Percentiles rank a stretch among this genome's conserved stretches.
Conservation (phyloP, 768 basidiomycete species). For the Lentinula sp. region DNA sequence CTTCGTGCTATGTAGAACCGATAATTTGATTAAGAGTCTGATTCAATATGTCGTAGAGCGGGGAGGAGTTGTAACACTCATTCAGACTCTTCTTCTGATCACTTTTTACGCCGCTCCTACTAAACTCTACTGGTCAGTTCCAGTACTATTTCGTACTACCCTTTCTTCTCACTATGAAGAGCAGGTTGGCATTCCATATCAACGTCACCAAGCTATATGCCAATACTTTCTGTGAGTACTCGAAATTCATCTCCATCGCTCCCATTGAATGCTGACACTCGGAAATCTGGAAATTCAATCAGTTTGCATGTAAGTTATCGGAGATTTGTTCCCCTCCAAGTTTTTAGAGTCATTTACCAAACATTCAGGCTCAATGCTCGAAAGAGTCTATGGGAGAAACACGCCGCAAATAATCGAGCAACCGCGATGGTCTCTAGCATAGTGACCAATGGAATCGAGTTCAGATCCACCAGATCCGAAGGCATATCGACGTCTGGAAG, state of each 20-base stretch:
- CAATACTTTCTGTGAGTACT: constrained; percentile 41
- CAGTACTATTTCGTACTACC: too few relatives aligned
- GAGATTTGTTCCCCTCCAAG: not conserved
- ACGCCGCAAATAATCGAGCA: not conserved
- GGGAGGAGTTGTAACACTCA: constrained; percentile 36
- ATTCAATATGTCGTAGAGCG: constrained; percentile 36
- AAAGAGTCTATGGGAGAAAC: not conserved
- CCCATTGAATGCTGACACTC: not conserved
- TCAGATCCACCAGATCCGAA: not conserved
- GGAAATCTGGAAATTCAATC: not conserved
- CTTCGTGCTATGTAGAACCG: constrained; percentile 23
- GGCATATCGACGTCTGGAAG: not conserved
- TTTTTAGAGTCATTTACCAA: not conserved
- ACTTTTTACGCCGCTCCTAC: constrained; percentile 32
- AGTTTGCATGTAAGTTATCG: not conserved
- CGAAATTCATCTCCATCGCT: not conserved
- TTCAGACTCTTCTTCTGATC: constrained; percentile 35
- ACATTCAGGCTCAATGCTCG: constrained; percentile 1
- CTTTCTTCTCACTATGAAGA: not conserved
- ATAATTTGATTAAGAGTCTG: constrained; percentile 32
- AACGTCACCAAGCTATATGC: constrained; percentile 44
- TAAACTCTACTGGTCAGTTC: constrained; percentile 31
- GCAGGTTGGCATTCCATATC: constrained; percentile 41
- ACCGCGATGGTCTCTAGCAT: not conserved
- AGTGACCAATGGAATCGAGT: not conserved